Evolutionary conservation across 164 flowering plant genomes (phyloP).

Genomic region (Dillenia suffruticosa): DNA sequence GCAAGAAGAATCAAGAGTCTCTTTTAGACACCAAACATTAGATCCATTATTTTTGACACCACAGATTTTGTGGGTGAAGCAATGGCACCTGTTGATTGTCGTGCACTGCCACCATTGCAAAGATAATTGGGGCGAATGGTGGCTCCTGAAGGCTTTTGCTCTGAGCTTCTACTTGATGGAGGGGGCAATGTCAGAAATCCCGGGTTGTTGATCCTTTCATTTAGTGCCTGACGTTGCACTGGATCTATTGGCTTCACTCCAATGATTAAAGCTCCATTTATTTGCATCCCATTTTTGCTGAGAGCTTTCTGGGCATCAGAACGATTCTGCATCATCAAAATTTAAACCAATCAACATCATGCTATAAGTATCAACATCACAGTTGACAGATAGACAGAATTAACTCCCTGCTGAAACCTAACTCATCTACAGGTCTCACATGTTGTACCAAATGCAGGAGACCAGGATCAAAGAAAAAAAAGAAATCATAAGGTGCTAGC

Average conservation of each 20-base stretch:
- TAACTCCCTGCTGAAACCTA: too few species aligned
- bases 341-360: too few species aligned
- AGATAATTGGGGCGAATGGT: slow-evolving; percentile 52
- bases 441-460: too few species aligned
- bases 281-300: slow-evolving; percentile 77
- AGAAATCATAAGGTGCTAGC: too few species aligned
- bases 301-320: slow-evolving; percentile 92
- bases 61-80: slow-evolving; percentile 88
- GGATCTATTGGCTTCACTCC: slow-evolving; percentile 94
- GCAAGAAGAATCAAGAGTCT: neutral
- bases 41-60: slow-evolving; percentile 71
- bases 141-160: slow-evolving; percentile 27
- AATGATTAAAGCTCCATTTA: slow-evolving; percentile 76
- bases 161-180: slow-evolving; percentile 35
- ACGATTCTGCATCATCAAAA: slow-evolving; percentile 46
- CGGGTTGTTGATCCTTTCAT: slow-evolving; percentile 55
- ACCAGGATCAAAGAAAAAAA: too few species aligned
- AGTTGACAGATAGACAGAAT: too few species aligned
- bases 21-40: slow-evolving; percentile 83
- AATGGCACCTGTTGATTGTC: slow-evolving; percentile 63
- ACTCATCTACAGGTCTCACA: too few species aligned
- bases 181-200: slow-evolving; percentile 85
- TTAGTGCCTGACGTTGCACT: slow-evolving; percentile 58
- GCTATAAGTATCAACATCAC: too few species aligned
- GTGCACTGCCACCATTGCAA: slow-evolving; percentile 30